Conservation (phyloP, 2,329 filamentous ascomycete species). For the Venturia nashicola region DNA sequence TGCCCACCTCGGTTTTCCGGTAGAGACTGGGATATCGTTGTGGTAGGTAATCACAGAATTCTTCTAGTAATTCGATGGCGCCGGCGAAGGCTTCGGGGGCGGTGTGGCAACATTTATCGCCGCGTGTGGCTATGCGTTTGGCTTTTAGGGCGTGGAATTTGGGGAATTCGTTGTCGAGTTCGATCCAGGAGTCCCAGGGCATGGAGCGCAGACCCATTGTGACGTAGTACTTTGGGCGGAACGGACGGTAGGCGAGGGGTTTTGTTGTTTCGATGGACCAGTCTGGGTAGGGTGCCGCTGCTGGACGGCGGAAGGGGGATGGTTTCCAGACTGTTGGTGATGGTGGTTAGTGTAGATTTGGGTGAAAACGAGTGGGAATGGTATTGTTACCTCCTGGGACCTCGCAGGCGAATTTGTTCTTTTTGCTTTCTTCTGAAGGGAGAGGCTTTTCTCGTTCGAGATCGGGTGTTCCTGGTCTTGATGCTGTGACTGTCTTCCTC, state of each 20-base stretch:
- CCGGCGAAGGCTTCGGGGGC: slow-evolving; percentile 58
- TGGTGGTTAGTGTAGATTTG: background rate
- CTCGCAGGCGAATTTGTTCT: slow-evolving; percentile 25
- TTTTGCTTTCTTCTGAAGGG: slow-evolving; percentile 13
- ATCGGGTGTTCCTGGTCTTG: slow-evolving; percentile 26
- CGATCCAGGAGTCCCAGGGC: slow-evolving; percentile 66
- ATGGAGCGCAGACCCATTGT: slow-evolving; percentile 67
- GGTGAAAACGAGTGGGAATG: background rate
- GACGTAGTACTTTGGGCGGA: slow-evolving; percentile 63
- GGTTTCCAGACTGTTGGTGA: slow-evolving; percentile 40
- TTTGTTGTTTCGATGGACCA: slow-evolving; percentile 60
- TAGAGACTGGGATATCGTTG: slow-evolving; percentile 65
- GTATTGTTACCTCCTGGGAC: slow-evolving; percentile 33
- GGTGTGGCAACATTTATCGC: slow-evolving; percentile 54
- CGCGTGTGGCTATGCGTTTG: slow-evolving; percentile 53
- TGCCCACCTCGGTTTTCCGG: slow-evolving; percentile 42
- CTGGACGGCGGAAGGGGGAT: slow-evolving; percentile 46
- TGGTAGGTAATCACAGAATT: slow-evolving; percentile 58
- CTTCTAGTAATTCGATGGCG: slow-evolving; percentile 64
- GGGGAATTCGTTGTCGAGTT: slow-evolving; percentile 69
- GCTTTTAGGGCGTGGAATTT: slow-evolving; percentile 63
- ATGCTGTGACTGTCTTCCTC: slow-evolving; percentile 10
- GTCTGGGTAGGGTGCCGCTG: slow-evolving; percentile 48
- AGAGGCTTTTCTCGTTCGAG: slow-evolving; percentile 30
- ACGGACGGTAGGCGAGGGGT: slow-evolving; percentile 66